Conservation (phyloP, 1,284 basidiomycete genomes). For the Trichosporon coremiiforme region DNA sequence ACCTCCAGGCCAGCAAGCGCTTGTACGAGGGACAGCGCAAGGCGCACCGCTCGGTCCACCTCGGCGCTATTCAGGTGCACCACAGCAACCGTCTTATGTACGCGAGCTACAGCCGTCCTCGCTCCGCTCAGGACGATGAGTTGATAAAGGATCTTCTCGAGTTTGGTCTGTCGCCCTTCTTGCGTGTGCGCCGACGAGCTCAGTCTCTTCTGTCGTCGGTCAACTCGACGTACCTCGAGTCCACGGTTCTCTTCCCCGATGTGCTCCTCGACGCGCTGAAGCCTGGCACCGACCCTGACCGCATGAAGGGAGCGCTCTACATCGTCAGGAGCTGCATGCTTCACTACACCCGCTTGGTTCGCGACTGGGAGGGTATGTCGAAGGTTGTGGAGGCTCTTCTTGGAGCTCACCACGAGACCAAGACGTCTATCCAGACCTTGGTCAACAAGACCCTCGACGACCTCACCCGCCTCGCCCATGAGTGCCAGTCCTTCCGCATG, state of each 20-base stretch:
- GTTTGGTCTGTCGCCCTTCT: constrained; percentile 81
- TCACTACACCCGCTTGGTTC: constrained; percentile 44
- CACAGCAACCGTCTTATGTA: constrained; percentile 50
- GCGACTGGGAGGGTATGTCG: constrained; percentile 70
- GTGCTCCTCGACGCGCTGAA: constrained; percentile 72
- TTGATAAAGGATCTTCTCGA: constrained; percentile 78
- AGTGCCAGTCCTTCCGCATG: constrained; percentile 46
- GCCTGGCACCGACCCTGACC: constrained; percentile 82
- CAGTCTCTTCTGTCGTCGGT: constrained; percentile 48
- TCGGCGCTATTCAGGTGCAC: constrained; percentile 47
- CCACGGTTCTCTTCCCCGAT: constrained; percentile 72
- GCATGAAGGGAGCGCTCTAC: constrained; percentile 94
- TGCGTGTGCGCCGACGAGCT: constrained; percentile 60
- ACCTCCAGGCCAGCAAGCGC: constrained; percentile 46
- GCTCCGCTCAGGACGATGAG: constrained; percentile 77
- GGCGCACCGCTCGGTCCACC: constrained; percentile 49
- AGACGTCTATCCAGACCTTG: constrained; percentile 90
- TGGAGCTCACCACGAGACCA: constrained; percentile 87
- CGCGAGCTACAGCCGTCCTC: constrained; percentile 68
- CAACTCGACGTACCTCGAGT: constrained; percentile 74
- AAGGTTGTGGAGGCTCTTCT: constrained; percentile 73
- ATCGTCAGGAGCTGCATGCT: constrained; percentile 62
- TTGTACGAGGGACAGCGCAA: constrained; percentile 51
- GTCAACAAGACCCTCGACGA: constrained; percentile 74
- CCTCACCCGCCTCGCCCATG: constrained; percentile 44